Percentiles rank a stretch among this genome's conserved stretches.
Conservation (phyloP, 768 basidiomycete species). For the Tricholoma matsutake region DNA sequence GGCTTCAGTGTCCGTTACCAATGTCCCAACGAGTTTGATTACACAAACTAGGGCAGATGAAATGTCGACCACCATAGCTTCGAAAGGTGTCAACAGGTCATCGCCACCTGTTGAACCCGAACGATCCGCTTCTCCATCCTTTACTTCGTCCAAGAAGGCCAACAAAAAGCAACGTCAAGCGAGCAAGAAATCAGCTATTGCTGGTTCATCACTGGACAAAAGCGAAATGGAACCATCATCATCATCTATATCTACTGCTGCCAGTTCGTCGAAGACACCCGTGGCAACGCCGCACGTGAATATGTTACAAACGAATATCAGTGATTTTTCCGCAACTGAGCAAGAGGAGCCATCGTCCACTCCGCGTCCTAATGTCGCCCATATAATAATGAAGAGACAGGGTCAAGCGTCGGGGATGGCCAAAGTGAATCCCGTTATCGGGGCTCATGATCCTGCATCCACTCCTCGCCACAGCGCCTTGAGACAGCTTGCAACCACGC, state of each 20-base stretch:
- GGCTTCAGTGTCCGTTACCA: not conserved
- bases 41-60: not conserved
- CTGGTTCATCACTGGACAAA: constrained; percentile 5
- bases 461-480: constrained; percentile 6
- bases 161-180: constrained; percentile 31
- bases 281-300: not conserved
- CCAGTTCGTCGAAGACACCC: not conserved
- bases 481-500: not conserved
- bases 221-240: constrained; percentile 14
- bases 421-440: not conserved
- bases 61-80: not conserved
- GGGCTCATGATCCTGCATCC: constrained; percentile 1
- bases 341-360: not conserved
- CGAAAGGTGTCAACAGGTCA: constrained; percentile 5
- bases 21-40: not conserved
- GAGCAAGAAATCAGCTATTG: constrained; percentile 16
- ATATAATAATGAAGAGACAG: constrained; percentile 5
- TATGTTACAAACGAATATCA: not conserved
- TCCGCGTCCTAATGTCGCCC: not conserved
- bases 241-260: constrained; percentile 11
- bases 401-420: not conserved
- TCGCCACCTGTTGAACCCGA: constrained; percentile 1
- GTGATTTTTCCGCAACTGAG: not conserved
- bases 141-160: constrained; percentile 24
- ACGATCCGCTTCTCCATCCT: constrained; percentile 2